Base-by-base conservation (phyloP, 2,329 filamentous ascomycete species). In the Aspergillus sp. region DNA sequence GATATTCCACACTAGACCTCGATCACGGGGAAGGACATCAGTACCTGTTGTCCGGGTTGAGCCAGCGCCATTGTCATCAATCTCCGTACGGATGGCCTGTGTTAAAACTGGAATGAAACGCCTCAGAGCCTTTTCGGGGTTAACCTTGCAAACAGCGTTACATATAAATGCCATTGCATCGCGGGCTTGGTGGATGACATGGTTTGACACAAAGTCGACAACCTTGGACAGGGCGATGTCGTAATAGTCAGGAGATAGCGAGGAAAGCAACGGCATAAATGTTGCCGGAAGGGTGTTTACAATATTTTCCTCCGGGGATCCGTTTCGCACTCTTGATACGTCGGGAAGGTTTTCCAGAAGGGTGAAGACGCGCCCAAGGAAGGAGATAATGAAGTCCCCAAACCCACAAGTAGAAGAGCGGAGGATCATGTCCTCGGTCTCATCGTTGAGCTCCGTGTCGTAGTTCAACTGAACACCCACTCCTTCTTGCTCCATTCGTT, bases 91-190 rank as follows among this genome's bases (percentile, higher is more conserved):
- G 64, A 99, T 99, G 56, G 91, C 93, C 71, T 90, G 84, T 51
- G 96, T 89, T 53, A 98, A 82, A 79, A 96, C 91, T 1, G 95
- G 95, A 33, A 99, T 83, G 55, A 99, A 89, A 13, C 91, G 86
- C 71, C 93, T 95, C 51, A 99, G 81, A 0, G 95, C 92, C 78
- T 97, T 97, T 71, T 93, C 88, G 0, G 96, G 93, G 66, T 96
- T 91, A 65, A 96, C 91, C 76, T 98, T 98, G 82, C 95, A 96
- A 22, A 99, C 82, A 0, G 91, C 90, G 74, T 97, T 98, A 76
- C 93, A 90, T 54, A 98, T 98, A 83, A 96, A 99, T 1, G 96
- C 95, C 89, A 99, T 97, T 7, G 95, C 93, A 80, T 99, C 95
- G 64, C 93, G 83, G 53, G 95, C 93, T 75, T 98, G 95, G 68